Evolutionary conservation across 305 asterid genomes (phyloP), one percentile per base, ranked within the genome.

Genomic region (Fraxinus baroniana): DNA sequence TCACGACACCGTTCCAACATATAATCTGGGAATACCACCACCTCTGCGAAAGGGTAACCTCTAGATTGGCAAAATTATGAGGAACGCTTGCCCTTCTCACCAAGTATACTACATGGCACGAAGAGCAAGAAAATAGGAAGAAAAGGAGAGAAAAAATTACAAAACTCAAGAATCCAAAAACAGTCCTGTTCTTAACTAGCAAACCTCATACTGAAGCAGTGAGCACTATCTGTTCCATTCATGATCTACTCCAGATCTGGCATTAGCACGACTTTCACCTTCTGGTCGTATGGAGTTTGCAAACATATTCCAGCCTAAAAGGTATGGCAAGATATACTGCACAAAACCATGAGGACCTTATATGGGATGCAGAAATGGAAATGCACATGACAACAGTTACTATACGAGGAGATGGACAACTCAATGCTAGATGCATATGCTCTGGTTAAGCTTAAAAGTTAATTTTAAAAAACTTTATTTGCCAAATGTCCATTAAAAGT

Each of bases 261-360:
- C 84, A 87, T 87, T 91, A 7, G 87, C 83, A 22, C 92, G 90
- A 83, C 80, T 89, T 78, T 91, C 70, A 76, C 91, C 98, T 64
- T 93, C 98, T 17, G 96, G 94, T 86, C 78, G 91, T 72, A 92
- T 85, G 80, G 98, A 87, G 85, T 85, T 91, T 41, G 90, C 97
- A 71, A 92, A 92, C 79, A 97, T 89, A 83, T 94, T 90, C 99
- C 99, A 95, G 33, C 99, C 99, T 81, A 95, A 57, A 64, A 95
- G 93, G 92, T 90, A 91, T 22, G 99, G 98, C 81, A 95, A 55
- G 77, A 94, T 80, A 83, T 88, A 95, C 99, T 95, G 97, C 93
- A 85, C 52, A 76, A 20, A 82, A 74, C 41, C 55, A 79, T 46
- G 80, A 85, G 37, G 77, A 78, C 75, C 77, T 26, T 76, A 75